phyloP scores from a whole-genome alignment of 2,329 filamentous ascomycete species.

The Paecilomyces sp. region DNA sequence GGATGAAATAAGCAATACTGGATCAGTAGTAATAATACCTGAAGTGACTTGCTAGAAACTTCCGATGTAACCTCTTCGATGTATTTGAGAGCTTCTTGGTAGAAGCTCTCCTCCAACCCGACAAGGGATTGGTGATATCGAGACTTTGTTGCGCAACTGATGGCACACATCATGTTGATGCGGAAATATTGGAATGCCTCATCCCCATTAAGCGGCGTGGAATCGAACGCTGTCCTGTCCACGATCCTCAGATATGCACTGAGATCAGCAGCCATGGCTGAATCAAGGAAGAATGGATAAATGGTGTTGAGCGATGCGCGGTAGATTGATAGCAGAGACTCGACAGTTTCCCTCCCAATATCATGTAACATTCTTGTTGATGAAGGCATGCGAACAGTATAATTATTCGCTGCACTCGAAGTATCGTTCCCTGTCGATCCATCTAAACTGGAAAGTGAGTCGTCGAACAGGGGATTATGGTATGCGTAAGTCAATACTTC shows the following conservation, averaged over 20 bases:
- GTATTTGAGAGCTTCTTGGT: slow-evolving; percentile 18
- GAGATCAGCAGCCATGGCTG: slow-evolving; percentile 14
- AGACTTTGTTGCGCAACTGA: slow-evolving; percentile 19
- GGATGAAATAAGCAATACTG: slow-evolving; percentile 19
- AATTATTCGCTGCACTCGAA: background rate
- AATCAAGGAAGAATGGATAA: slow-evolving; percentile 20
- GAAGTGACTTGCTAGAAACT: slow-evolving; percentile 12
- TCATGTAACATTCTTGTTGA: background rate
- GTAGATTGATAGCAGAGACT: slow-evolving; percentile 18
- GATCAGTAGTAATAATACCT: slow-evolving; percentile 19
- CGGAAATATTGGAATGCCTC: slow-evolving; percentile 25
- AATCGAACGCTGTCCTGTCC: background rate
- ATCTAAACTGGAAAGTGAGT: background rate
- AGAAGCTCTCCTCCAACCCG: slow-evolving; percentile 15
- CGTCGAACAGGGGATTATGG: background rate
- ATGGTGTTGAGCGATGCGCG: slow-evolving; percentile 20
- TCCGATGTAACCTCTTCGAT: slow-evolving; percentile 24
- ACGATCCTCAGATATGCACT: slow-evolving; percentile 9
- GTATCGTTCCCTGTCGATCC: background rate
- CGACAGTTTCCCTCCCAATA: slow-evolving; percentile 9
- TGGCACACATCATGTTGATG: slow-evolving; percentile 25
- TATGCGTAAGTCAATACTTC: background rate
- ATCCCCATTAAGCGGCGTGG: slow-evolving; percentile 9
- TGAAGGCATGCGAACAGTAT: background rate
- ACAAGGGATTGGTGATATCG: slow-evolving; percentile 7